Base-by-base conservation (phyloP, 2,329 filamentous ascomycete genomes). In the Phyllosticta ampelicida region DNA sequence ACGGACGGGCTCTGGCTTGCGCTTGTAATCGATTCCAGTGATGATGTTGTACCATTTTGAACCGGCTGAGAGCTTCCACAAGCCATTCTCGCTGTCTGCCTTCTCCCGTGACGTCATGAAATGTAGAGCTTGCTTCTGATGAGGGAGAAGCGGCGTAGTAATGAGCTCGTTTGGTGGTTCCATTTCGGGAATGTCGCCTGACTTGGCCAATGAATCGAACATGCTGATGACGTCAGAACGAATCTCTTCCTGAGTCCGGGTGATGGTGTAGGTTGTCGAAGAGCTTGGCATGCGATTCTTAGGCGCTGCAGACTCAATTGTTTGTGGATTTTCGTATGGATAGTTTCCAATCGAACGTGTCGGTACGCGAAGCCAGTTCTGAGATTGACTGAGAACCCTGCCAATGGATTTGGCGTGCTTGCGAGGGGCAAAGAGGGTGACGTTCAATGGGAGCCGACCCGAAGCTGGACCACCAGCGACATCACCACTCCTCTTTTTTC, bases 111-210 rank as follows among this genome's bases (percentile, higher is more conserved):
- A 81, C 9, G 78, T 83, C 86, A 97, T 90, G 68, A 96, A 97
- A 68, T 85, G 83, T 0, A 97, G 79, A 0, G 87, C 92, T 72
- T 96, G 90, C 70, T 89, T 94, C 70, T 97, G 92, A 72, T 97
- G 92, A 60, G 80, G 80, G 49, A 96, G 82, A 18, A 97, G 75
- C 26, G 82, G 78, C 0, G 75, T 78, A 0, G 86, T 90, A 58
- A 80, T 78, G 56, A 94, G 13, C 6, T 44, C 36, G 6, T 74
- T 62, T 56, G 83, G 78, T 56, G 83, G 78, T 3, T 92, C 84
- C 74, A 86, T 84, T 63, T 86, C 81, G 0, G 87, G 87, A 6
- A 97, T 75, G 60, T 89, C 83, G 58, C 95, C 87, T 9, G 80
- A 84, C 65, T 85, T 85, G 23, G 85, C 82, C 48, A 96, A 81